Percentiles rank a stretch among this genome's conserved stretches.
Evolutionary conservation across 345 rosid genomes (phyloP).

Genomic region (Bretschneidera sinensis): DNA sequence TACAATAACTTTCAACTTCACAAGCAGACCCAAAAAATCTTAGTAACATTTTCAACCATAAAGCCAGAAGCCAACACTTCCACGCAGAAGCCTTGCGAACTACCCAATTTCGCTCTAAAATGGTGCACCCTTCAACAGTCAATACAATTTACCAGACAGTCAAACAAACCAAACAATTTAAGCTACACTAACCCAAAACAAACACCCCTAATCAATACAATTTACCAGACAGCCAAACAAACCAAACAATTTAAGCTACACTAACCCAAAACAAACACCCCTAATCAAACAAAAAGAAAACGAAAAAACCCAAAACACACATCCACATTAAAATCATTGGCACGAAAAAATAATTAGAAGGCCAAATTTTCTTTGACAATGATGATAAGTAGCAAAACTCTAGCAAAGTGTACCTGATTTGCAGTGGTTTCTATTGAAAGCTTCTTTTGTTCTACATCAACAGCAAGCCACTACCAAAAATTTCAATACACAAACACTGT

Average conservation of each 20-base stretch:
- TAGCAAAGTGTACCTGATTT: conserved; percentile 41
- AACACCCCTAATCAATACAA: neutral
- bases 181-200: too few species aligned
- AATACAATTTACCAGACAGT: too few species aligned
- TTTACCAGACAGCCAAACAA: too few species aligned
- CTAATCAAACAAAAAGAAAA: too few species aligned
- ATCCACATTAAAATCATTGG: neutral
- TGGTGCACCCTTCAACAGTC: neutral
- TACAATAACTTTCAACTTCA: neutral
- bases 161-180: too few species aligned
- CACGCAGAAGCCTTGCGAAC: neutral
- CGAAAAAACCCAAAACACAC: too few species aligned
- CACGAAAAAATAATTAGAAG: too few species aligned
- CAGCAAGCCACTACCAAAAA: conserved; percentile 50
- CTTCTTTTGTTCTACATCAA: conserved; percentile 48
- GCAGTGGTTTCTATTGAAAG: conserved; percentile 60
- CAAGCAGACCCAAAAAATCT: neutral
- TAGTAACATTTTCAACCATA: neutral
- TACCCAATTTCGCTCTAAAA: neutral
- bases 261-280: too few species aligned
- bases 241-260: too few species aligned
- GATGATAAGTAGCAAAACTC: neutral
- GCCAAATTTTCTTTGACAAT: too few species aligned
- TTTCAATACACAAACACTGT: too few species aligned
- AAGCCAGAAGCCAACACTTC: neutral